Evolutionary conservation across 176 grass and related monocot species (phyloP).

Genomic region (Carex kokanica): DNA sequence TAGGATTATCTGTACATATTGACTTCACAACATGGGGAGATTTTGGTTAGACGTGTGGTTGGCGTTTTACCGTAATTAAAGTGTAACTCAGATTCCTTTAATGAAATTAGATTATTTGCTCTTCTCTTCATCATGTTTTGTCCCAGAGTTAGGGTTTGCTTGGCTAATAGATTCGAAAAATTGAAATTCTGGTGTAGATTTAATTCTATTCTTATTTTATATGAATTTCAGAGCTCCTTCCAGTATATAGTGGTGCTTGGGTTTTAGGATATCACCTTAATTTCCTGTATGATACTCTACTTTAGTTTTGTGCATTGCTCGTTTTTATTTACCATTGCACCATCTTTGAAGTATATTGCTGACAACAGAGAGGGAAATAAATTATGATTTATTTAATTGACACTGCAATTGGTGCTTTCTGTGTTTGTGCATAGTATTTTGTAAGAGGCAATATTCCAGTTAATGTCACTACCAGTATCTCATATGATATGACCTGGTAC

Average conservation of each 20-base stretch:
- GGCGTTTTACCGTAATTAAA: not conserved
- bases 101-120: not conserved
- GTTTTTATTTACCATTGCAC: not conserved
- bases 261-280: not conserved
- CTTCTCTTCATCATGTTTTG: not conserved
- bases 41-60: not conserved
- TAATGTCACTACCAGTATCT: not conserved
- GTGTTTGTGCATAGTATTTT: not conserved
- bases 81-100: not conserved
- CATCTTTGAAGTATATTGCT: not conserved
- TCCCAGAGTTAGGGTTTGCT: slow-evolving; percentile 15
- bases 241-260: not conserved
- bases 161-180: not conserved
- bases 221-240: not conserved
- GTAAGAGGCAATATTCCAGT: not conserved
- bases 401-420: not conserved
- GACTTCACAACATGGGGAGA: not conserved
- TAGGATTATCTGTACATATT: not conserved
- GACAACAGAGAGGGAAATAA: not conserved
- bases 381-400: not conserved
- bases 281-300: not conserved
- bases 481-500: not conserved
- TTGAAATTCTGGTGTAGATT: not conserved
- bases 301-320: not conserved
- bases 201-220: not conserved